These are phyloP conservation scores for Cutaneotrichosporon cyanovorans DNA, from an alignment of 1,284 basidiomycete species.

Conservation along the genomic window DNA sequence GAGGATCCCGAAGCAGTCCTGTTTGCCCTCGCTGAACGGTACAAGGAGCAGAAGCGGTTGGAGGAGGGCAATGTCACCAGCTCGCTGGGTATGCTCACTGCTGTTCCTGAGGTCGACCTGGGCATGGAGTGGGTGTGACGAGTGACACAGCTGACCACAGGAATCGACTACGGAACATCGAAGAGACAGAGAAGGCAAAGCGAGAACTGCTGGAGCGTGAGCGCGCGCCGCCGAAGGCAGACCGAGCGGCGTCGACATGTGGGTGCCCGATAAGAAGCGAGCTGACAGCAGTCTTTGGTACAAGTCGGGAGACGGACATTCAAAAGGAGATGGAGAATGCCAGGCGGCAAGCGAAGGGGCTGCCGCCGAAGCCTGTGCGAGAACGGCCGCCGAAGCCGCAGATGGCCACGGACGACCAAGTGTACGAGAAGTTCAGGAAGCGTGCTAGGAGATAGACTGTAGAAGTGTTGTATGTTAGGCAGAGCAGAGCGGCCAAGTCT, in stretches of 20 bases:
- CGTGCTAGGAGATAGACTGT: slow-evolving; percentile 1
- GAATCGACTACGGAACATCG: slow-evolving; percentile 83
- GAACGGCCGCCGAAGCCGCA: slow-evolving; percentile 48
- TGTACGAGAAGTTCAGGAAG: slow-evolving; percentile 52
- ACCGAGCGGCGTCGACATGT: slow-evolving; percentile 75
- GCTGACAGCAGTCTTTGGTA: slow-evolving; percentile 62
- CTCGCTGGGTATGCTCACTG: slow-evolving; percentile 86
- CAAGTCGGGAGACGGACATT: slow-evolving; percentile 66
- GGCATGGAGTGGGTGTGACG: slow-evolving; percentile 82
- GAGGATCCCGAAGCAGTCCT: slow-evolving; percentile 59
- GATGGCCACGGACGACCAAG: slow-evolving; percentile 83
- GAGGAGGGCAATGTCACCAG: slow-evolving; percentile 91
- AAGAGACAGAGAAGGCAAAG: slow-evolving; percentile 93
- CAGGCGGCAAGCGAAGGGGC: slow-evolving; percentile 69
- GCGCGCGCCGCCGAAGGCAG: slow-evolving; percentile 41
- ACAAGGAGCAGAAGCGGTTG: slow-evolving; percentile 36
- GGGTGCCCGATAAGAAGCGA: slow-evolving; percentile 40
- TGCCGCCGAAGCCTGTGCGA: slow-evolving; percentile 51
- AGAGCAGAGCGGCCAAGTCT: no score
- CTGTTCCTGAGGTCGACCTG: slow-evolving; percentile 92
- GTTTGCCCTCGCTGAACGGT: slow-evolving; percentile 66
- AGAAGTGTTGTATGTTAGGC: slow-evolving; percentile 2
- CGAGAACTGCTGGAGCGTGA: slow-evolving; percentile 64
- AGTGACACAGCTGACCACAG: slow-evolving; percentile 47
- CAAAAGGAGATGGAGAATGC: slow-evolving; percentile 77